These are phyloP conservation scores for Neltuma alba DNA, from an alignment of 306 rosid genomes.

Conservation along the genomic window DNA sequence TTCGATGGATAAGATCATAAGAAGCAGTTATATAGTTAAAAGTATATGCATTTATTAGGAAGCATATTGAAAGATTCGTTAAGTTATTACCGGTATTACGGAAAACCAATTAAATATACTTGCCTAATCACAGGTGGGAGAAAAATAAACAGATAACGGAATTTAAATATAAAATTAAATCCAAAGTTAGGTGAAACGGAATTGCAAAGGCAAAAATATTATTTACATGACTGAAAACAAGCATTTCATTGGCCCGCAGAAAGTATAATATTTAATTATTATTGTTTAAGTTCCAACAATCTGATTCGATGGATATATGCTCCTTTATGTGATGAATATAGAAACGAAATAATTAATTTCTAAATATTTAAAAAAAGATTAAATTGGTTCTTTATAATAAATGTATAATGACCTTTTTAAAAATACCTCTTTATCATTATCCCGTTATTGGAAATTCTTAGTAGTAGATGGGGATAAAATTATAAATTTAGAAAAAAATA, in stretches of 20 bases:
- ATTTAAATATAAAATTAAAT: background rate
- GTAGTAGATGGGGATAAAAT: too few species aligned
- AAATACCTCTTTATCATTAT: too few species aligned
- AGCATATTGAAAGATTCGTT: background rate
- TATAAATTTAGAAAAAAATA: background rate
- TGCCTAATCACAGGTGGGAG: background rate
- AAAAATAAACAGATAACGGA: background rate
- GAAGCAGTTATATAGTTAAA: too few species aligned
- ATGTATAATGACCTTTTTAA: too few species aligned
- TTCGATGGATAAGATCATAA: background rate
- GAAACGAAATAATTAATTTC: too few species aligned
- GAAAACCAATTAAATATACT: background rate
- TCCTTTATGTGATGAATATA: too few species aligned
- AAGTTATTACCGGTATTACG: background rate
- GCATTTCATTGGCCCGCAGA: slow-evolving; percentile 22
- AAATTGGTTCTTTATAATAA: too few species aligned
- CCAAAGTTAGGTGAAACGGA: background rate
- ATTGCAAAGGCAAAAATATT: background rate
- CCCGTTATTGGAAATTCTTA: too few species aligned
- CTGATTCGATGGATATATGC: background rate
- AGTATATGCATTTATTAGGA: background rate
- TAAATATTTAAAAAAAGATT: too few species aligned
- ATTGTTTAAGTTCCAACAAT: background rate
- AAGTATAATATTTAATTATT: background rate
- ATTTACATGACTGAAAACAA: background rate